Conservation (phyloP, 768 basidiomycete species). For the Boletus huronensis region DNA sequence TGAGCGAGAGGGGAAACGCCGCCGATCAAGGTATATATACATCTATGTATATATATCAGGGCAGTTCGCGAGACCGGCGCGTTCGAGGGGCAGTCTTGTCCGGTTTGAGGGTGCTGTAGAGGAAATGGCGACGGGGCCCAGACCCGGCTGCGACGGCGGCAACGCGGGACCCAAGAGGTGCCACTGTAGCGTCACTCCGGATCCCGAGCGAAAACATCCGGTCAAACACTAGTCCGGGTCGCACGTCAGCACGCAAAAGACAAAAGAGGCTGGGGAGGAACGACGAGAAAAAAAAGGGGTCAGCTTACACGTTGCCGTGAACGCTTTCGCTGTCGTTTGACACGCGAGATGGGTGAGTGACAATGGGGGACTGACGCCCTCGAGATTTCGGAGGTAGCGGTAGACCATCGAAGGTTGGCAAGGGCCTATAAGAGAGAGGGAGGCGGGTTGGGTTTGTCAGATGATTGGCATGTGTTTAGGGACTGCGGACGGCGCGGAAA, state of each 20-base stretch:
- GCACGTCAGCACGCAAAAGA: neutral
- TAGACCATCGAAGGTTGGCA: constrained; percentile 91
- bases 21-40: neutral
- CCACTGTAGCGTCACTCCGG: constrained; percentile 63
- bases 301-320: constrained; percentile 72
- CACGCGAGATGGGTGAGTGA: constrained; percentile 83
- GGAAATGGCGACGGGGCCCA: constrained; percentile 79
- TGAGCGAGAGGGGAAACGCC: too few species aligned
- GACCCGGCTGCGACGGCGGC: constrained; percentile 62
- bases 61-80: constrained; percentile 41
- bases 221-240: constrained; percentile 64
- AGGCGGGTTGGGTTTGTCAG: neutral
- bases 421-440: constrained; percentile 45
- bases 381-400: constrained; percentile 85
- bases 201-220: constrained; percentile 86
- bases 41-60: neutral
- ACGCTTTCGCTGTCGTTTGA: constrained; percentile 86
- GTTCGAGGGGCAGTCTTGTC: constrained; percentile 47
- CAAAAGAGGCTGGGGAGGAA: neutral
- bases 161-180: constrained; percentile 57
- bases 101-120: constrained; percentile 73
- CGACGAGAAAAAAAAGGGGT: neutral
- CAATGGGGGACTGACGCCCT: constrained; percentile 87
- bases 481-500: neutral
- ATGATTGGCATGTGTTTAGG: neutral